phyloP scores from a whole-genome alignment of 345 rosid species.

The Cardamine resedifolia region DNA sequence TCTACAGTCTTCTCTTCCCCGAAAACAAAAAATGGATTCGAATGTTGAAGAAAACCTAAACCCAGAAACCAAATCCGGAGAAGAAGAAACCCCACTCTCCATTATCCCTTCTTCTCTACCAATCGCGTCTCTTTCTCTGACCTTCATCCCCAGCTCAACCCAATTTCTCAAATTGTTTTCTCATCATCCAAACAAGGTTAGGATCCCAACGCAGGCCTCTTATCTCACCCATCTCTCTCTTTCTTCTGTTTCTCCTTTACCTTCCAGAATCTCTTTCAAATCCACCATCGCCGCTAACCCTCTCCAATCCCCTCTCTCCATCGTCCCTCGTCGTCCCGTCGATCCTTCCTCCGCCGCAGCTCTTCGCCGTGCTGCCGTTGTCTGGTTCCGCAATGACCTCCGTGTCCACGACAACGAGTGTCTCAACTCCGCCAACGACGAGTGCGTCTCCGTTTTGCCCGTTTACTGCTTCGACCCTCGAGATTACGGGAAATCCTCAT shows the following conservation, averaged over 20 bases:
- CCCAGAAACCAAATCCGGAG: slow-evolving; percentile 42
- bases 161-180: slow-evolving; percentile 49
- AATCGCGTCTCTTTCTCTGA: slow-evolving; percentile 46
- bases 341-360: slow-evolving; percentile 87
- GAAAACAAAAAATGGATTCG: slow-evolving; percentile 45
- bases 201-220: slow-evolving; percentile 71
- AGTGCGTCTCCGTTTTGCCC: slow-evolving; percentile 80
- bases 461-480: slow-evolving; percentile 97
- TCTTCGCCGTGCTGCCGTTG: slow-evolving; percentile 80
- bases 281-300: slow-evolving; percentile 86
- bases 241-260: slow-evolving; percentile 43
- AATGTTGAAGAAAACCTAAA: slow-evolving; percentile 31
- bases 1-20: background rate
- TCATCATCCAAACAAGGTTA: slow-evolving; percentile 58
- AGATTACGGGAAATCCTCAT: slow-evolving; percentile 85
- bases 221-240: slow-evolving; percentile 55
- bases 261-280: slow-evolving; percentile 62
- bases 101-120: slow-evolving; percentile 46
- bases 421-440: slow-evolving; percentile 77
- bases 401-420: slow-evolving; percentile 93
- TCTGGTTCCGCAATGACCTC: slow-evolving; percentile 94
- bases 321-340: slow-evolving; percentile 81
- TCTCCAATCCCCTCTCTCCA: slow-evolving; percentile 73
- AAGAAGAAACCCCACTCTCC: slow-evolving; percentile 41
- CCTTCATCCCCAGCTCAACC: slow-evolving; percentile 44